Conservation (phyloP, 129 eudicot species). For the Erigeron canadensis region DNA sequence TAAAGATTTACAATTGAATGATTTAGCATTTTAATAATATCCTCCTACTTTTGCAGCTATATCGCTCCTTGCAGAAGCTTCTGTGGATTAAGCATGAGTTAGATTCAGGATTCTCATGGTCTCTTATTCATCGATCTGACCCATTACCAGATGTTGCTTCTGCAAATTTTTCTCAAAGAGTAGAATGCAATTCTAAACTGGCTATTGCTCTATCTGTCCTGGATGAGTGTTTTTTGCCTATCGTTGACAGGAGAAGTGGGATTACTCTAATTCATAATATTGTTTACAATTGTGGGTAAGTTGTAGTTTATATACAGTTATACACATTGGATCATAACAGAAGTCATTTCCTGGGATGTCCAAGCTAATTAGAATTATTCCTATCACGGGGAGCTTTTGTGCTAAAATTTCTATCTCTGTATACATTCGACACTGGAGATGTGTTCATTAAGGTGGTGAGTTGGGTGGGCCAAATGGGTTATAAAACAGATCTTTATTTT, state of each 20-base stretch:
- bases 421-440: not conserved
- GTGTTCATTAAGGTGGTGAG: not conserved
- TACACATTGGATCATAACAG: not conserved
- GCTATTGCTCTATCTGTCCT: conserved; percentile 79
- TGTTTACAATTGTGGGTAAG: conserved; percentile 93
- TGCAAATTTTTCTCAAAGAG: conserved; percentile 52
- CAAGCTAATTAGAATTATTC: too few relatives aligned
- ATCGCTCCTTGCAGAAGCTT: conserved; percentile 62
- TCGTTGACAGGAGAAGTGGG: conserved; percentile 81
- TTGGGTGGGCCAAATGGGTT: not conserved
- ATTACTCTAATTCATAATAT: conserved; percentile 78
- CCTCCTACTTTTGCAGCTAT: conserved; percentile 49
- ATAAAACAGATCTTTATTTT: too few relatives aligned
- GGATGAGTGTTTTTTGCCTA: conserved; percentile 94
- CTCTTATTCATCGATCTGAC: conserved; percentile 66
- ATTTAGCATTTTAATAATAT: not conserved
- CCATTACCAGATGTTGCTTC: conserved; percentile 44
- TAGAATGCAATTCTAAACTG: conserved; percentile 85
- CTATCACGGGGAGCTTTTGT: too few relatives aligned
- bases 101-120: conserved; percentile 84
- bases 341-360: too few relatives aligned
- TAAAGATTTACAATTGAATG: not conserved
- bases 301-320: not conserved
- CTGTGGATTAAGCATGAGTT: conserved; percentile 80
- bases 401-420: too few relatives aligned